Evolutionary conservation across 805 yeast species (phyloP), one percentile per base, ranked within the genome.

Genomic region (Starmerella ratchasimensis): DNA sequence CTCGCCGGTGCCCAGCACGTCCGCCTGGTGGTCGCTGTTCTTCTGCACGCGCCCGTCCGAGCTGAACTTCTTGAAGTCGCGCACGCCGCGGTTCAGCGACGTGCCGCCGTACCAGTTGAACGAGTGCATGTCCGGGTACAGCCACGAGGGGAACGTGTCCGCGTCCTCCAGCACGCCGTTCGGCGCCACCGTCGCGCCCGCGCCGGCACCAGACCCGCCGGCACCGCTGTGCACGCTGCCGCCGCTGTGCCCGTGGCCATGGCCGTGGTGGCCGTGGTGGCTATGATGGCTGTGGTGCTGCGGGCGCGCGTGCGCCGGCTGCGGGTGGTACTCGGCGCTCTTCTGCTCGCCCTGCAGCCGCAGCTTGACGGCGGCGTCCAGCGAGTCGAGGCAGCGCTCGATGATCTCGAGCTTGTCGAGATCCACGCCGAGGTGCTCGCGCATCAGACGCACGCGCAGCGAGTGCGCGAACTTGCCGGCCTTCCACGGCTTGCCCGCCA

Each of bases 401-500:
- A 50, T 43, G 29, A 45, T 37, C 20, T 49, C 52, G 17, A 52
- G 40, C 36, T 47, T 48, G 33, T 52, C 53, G 16, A 46, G 40
- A 56, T 84, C 93, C 37, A 93, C 77, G 19, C 98, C 99, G 19
- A 90, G 56, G 60, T 90, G 99, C 54, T 90, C 99, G 46, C 98
- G 71, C 98, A 90, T 90, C 35, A 93, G 65, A 44, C 96, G 69
- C 64, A 84, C 72, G 51, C 99, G 69, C 42, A 90, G 61, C 2
- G 90, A 76, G 56, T 83, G 93, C 0, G 97, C 83, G 63, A 88
- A 90, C 48, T 74, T 75, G 3, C 83, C 88, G 2, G 88, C 98
- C 43, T 67, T 59, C 56, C 73, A 88, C 0, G 81, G 80, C 50
- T 73, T 61, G 2, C 93, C 96, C 43, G 75, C 77, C 96, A 90